Evolutionary conservation across 495 filamentous ascomycete genomes (phyloP).

Genomic region (Penicillium odoratum): DNA sequence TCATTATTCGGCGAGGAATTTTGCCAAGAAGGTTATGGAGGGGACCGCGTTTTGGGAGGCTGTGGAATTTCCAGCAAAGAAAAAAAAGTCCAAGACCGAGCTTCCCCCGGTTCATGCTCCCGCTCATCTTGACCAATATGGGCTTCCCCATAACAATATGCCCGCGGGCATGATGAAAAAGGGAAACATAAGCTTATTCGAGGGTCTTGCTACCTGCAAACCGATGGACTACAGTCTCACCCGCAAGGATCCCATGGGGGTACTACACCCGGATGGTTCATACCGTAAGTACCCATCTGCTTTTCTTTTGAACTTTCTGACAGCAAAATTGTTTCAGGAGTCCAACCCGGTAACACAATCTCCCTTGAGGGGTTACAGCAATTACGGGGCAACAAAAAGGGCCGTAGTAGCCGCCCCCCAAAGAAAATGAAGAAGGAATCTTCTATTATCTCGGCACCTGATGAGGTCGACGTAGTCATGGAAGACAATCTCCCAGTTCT

Average conservation of each 20-base stretch:
- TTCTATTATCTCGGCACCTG: background rate
- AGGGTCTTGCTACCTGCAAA: constrained; percentile 38
- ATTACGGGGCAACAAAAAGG: background rate
- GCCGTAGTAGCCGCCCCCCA: background rate
- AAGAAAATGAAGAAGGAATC: background rate
- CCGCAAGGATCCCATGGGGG: constrained; percentile 33
- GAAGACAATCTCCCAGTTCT: background rate
- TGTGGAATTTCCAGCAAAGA: constrained; percentile 48
- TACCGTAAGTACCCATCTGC: constrained; percentile 3
- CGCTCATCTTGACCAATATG: constrained; percentile 52
- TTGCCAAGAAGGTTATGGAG: constrained; percentile 55
- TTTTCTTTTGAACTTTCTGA: background rate
- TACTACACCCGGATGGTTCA: constrained; percentile 29
- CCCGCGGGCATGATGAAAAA: constrained; percentile 36
- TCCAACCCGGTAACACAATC: background rate
- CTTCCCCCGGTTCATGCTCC: constrained; percentile 38
- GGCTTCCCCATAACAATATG: constrained; percentile 46
- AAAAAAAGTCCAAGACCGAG: constrained; percentile 29
- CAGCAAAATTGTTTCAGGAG: background rate
- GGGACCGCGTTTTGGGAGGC: constrained; percentile 59
- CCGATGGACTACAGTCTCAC: constrained; percentile 34
- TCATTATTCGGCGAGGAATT: constrained; percentile 58
- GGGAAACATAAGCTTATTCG: constrained; percentile 47
- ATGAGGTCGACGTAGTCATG: constrained; percentile 8
- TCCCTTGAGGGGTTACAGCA: background rate